Percentiles rank a stretch among this genome's conserved stretches.
phyloP scores from a whole-genome alignment of 2,329 filamentous ascomycete genomes.

The Fusarium sacchari region DNA sequence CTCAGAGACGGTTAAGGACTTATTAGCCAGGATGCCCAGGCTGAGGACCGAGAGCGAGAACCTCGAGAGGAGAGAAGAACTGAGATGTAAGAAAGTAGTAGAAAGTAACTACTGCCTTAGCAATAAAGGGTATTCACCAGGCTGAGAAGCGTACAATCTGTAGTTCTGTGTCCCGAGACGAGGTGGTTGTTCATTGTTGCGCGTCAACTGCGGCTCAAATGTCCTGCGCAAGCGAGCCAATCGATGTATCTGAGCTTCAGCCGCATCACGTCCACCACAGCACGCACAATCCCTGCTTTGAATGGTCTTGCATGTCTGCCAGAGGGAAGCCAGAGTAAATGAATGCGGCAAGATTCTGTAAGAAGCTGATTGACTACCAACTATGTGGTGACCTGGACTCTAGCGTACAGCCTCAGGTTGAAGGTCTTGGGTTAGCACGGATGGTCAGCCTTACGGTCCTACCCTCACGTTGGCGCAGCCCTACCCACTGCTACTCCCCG shows the following conservation, averaged over 20 bases:
- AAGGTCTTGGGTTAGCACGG: not conserved
- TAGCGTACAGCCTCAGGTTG: not conserved
- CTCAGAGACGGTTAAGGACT: not conserved
- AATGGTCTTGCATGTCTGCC: not conserved
- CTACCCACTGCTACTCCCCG: not conserved
- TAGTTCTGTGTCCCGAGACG: not conserved
- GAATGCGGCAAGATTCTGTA: rapidly evolving
- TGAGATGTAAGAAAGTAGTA: too few species aligned
- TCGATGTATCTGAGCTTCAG: not conserved
- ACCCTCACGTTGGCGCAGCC: too few species aligned
- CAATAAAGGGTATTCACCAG: not conserved
- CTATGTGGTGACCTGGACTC: not conserved
- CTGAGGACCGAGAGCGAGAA: too few species aligned
- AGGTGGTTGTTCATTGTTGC: rapidly evolving
- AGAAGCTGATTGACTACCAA: not conserved
- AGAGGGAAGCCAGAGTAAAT: rapidly evolving
- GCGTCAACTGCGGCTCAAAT: not conserved
- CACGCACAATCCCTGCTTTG: rapidly evolving
- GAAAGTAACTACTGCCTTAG: not conserved
- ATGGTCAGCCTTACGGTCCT: not conserved
- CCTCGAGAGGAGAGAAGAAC: too few species aligned
- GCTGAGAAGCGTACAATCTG: not conserved
- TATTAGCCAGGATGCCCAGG: too few species aligned
- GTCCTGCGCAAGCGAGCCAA: not conserved
- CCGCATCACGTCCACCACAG: not conserved